A percentile compares a stretch with the other conserved stretches of the same genome.
Conservation (phyloP, 2,329 filamentous ascomycete genomes). For the Rhytidhysteron rufulum region DNA sequence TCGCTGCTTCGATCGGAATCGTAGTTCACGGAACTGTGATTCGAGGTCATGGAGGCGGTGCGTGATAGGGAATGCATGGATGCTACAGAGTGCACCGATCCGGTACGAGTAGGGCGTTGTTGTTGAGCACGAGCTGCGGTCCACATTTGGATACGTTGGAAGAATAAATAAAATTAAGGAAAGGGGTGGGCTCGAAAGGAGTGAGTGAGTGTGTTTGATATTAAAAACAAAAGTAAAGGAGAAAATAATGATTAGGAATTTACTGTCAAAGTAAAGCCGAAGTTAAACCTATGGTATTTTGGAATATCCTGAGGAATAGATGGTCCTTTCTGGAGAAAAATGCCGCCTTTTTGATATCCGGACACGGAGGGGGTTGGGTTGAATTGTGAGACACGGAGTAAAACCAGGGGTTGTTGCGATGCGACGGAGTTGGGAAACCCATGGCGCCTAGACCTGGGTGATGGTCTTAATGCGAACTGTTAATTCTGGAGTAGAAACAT, state of each 20-base stretch:
- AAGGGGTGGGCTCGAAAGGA: constrained; percentile 2
- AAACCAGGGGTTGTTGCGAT: constrained; percentile 22
- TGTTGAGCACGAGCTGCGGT: constrained; percentile 22
- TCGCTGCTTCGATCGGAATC: constrained; percentile 31
- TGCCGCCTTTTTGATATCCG: constrained; percentile 19
- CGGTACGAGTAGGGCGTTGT: constrained; percentile 18
- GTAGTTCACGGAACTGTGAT: constrained; percentile 20
- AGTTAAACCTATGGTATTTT: constrained; percentile 1
- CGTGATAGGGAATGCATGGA: constrained; percentile 25
- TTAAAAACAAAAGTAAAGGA: no score
- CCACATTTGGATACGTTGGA: constrained; percentile 24
- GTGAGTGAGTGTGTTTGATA: constrained; percentile 1
- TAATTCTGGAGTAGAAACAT: neutral
- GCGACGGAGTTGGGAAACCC: constrained; percentile 16
- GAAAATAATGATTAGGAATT: no score
- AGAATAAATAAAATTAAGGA: neutral
- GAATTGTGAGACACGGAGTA: constrained; percentile 28
- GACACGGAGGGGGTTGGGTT: constrained; percentile 11
- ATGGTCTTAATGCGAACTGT: neutral
- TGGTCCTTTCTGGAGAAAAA: constrained; percentile 9
- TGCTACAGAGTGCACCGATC: constrained; percentile 26
- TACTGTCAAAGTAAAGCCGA: constrained; percentile 1
- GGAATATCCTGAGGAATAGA: constrained; percentile 11
- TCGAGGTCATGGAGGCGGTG: constrained; percentile 21
- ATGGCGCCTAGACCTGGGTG: constrained; percentile 12